Percentiles rank a stretch among this genome's conserved stretches.
phyloP scores from a whole-genome alignment of 306 rosid genomes.

The Medicago lupulina region DNA sequence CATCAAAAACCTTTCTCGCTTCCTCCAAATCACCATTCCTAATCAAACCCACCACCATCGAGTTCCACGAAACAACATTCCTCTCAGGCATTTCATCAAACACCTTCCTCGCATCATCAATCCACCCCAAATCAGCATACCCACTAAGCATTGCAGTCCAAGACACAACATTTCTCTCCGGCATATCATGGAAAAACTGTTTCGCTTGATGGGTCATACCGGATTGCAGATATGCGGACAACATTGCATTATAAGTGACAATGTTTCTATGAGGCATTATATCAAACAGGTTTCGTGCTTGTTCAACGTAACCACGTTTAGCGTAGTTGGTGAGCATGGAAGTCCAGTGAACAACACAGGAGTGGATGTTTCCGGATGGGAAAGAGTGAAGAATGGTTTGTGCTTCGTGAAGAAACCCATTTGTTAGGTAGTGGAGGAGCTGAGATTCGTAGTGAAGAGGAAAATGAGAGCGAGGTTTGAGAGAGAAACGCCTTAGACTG shows the following conservation, averaged over 20 bases:
- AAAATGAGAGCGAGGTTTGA: slow-evolving; percentile 30
- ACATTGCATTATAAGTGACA: slow-evolving; percentile 66
- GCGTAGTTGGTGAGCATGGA: slow-evolving; percentile 56
- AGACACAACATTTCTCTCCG: slow-evolving; percentile 71
- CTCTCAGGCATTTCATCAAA: slow-evolving; percentile 76
- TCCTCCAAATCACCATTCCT: slow-evolving; percentile 63
- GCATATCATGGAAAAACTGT: slow-evolving; percentile 58
- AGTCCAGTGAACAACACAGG: slow-evolving; percentile 61
- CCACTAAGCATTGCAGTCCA: slow-evolving; percentile 78
- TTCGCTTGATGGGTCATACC: slow-evolving; percentile 61
- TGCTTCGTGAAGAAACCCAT: slow-evolving; percentile 51
- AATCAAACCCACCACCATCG: slow-evolving; percentile 62
- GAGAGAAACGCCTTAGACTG: slow-evolving; percentile 32
- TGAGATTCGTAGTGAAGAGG: slow-evolving; percentile 43
- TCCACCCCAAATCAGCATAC: slow-evolving; percentile 50
- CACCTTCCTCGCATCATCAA: slow-evolving; percentile 58
- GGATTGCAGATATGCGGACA: slow-evolving; percentile 59
- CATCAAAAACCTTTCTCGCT: slow-evolving; percentile 61
- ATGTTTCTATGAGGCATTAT: slow-evolving; percentile 66
- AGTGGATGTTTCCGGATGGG: slow-evolving; percentile 43
- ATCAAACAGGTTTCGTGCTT: slow-evolving; percentile 68
- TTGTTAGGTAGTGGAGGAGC: slow-evolving; percentile 51
- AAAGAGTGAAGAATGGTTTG: slow-evolving; percentile 50
- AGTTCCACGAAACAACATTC: slow-evolving; percentile 76
- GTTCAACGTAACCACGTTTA: slow-evolving; percentile 46